These are phyloP conservation scores for Inonotus obliquus DNA, from an alignment of 1,284 basidiomycete genomes.

Conservation along the genomic window DNA sequence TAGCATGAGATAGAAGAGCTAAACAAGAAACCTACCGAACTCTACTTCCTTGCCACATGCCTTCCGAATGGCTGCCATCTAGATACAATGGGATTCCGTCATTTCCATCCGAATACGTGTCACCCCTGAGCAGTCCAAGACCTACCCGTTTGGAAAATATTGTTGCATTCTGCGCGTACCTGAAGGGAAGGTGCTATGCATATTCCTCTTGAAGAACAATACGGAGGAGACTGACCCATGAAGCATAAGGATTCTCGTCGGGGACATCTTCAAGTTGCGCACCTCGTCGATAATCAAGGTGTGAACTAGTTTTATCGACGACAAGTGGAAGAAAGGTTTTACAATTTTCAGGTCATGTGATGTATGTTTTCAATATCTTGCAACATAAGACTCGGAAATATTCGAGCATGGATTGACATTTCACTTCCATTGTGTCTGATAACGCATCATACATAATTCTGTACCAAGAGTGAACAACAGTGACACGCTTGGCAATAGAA, in stretches of 20 bases:
- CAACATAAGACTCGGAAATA: too few species aligned
- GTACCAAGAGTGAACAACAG: not conserved
- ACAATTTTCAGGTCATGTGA: too few species aligned
- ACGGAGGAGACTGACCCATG: conserved; percentile 43
- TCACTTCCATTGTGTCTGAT: not conserved
- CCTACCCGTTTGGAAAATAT: conserved; percentile 79
- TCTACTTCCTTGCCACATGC: conserved; percentile 65
- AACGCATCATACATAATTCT: not conserved
- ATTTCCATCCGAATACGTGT: not conserved
- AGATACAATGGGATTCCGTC: conserved; percentile 1
- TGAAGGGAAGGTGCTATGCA: conserved; percentile 29
- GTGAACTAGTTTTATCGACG: not conserved
- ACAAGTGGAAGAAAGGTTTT: not conserved
- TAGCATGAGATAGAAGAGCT: not conserved
- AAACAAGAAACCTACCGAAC: conserved; percentile 44
- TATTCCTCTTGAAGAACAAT: not conserved
- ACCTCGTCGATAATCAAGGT: not conserved
- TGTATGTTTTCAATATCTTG: too few species aligned
- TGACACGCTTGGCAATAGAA: too few species aligned
- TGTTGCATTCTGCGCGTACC: conserved; percentile 76
- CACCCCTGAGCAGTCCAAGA: conserved; percentile 6
- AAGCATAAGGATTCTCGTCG: conserved; percentile 40
- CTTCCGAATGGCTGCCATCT: conserved; percentile 70
- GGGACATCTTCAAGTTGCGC: not conserved
- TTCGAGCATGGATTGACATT: too few species aligned